phyloP scores from a whole-genome alignment of 495 filamentous ascomycete genomes.

The Daldinia decipiens region DNA sequence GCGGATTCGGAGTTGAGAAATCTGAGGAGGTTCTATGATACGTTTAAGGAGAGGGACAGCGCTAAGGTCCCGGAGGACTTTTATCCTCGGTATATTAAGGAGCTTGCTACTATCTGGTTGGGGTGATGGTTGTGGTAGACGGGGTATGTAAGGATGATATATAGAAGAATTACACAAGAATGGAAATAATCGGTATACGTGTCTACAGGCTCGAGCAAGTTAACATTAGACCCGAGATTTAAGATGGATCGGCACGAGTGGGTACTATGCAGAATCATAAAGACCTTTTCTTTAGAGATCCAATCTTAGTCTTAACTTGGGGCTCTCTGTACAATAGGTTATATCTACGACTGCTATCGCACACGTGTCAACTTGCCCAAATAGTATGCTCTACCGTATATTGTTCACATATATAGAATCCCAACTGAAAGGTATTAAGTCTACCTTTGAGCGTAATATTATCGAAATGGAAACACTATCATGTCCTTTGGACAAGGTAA shows the following conservation, averaged over 20 bases:
- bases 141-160: not conserved
- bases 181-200: not conserved
- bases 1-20: slow-evolving; percentile 10
- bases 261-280: not conserved
- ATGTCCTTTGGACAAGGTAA: too few relatives aligned
- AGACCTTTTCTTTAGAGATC: not conserved
- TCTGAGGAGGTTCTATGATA: slow-evolving; percentile 27
- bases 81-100: slow-evolving; percentile 1
- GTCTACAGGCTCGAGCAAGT: not conserved
- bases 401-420: too few relatives aligned
- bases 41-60: slow-evolving; percentile 33
- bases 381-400: not conserved
- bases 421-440: too few relatives aligned
- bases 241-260: not conserved
- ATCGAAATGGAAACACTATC: too few relatives aligned
- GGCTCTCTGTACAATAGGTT: too few relatives aligned
- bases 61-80: slow-evolving; percentile 15
- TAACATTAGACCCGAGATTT: not conserved
- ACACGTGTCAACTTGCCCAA: not conserved
- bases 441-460: too few relatives aligned
- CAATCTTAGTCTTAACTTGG: not conserved
- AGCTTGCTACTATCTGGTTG: not conserved
- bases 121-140: not conserved
- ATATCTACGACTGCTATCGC: not conserved
- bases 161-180: not conserved